Percentiles rank a stretch among this genome's conserved stretches.
Evolutionary conservation across 2,329 filamentous ascomycete species (phyloP).

Genomic region (Lasiodiplodia citricola): DNA sequence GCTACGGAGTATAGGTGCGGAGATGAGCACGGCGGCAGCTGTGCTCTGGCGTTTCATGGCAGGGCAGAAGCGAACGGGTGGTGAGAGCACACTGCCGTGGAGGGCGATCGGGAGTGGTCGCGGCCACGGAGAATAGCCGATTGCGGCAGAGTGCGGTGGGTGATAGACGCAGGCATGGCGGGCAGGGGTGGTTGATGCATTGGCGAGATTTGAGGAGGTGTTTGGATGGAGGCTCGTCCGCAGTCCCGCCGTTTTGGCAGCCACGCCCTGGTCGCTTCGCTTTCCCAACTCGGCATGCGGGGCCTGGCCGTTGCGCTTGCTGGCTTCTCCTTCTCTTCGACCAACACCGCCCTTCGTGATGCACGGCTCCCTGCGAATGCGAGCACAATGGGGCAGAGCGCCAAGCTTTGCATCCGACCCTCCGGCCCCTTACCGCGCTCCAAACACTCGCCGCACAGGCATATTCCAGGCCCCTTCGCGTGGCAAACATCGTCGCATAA

Average conservation of each 20-base stretch:
- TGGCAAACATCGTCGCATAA: conserved; percentile 23
- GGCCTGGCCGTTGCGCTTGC: not conserved
- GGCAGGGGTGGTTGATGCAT: not conserved
- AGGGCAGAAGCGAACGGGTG: conserved; percentile 10
- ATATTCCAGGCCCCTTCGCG: not conserved
- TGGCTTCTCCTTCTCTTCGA: not conserved
- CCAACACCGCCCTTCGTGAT: not conserved
- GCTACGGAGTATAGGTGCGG: not conserved
- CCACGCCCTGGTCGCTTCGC: conserved; percentile 1
- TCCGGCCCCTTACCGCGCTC: not conserved
- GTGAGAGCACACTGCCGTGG: conserved; percentile 1
- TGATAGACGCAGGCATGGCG: conserved; percentile 25
- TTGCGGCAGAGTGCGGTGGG: conserved; percentile 3
- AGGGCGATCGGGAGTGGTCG: not conserved
- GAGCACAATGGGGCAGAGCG: not conserved
- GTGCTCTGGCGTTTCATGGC: conserved; percentile 18
- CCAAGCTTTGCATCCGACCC: conserved; percentile 3
- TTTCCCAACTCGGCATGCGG: not conserved
- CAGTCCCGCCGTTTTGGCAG: conserved; percentile 3
- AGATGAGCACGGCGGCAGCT: conserved; percentile 10
- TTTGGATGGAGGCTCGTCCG: not conserved
- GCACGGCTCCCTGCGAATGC: not conserved
- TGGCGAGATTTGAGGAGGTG: conserved; percentile 26
- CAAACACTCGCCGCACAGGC: not conserved
- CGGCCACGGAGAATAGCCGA: conserved; percentile 2